Evolutionary conservation across 768 basidiomycete genomes (phyloP).

Genomic region (Boletales sp.): DNA sequence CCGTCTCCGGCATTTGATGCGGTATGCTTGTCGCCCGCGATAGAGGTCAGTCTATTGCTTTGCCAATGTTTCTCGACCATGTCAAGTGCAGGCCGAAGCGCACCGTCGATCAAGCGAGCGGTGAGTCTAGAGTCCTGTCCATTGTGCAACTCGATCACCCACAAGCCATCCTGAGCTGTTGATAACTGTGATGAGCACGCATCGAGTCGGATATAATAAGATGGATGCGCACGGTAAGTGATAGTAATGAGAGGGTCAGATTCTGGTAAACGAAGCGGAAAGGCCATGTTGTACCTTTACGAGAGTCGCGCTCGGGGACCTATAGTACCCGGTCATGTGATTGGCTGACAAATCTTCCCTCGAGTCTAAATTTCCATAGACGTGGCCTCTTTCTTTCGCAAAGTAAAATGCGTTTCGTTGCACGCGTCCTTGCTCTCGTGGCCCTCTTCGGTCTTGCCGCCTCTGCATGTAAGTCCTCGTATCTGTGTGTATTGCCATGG

Average conservation of each 20-base stretch:
- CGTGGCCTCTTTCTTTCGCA: slow-evolving; percentile 15
- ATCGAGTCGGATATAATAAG: not conserved
- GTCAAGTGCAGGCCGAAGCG: slow-evolving; percentile 67
- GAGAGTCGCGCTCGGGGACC: no score
- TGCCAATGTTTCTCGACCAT: slow-evolving; percentile 72
- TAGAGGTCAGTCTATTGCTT: slow-evolving; percentile 43
- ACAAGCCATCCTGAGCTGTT: slow-evolving; percentile 48
- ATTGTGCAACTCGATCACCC: slow-evolving; percentile 81
- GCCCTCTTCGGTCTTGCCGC: slow-evolving; percentile 29
- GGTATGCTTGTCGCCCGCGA: slow-evolving; percentile 39
- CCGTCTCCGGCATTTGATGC: slow-evolving; percentile 47
- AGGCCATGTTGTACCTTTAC: slow-evolving; percentile 3
- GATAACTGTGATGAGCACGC: not conserved
- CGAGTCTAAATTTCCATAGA: slow-evolving; percentile 20
- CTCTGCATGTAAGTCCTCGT: slow-evolving; percentile 24
- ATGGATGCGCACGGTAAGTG: slow-evolving; percentile 51
- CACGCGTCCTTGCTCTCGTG: slow-evolving; percentile 24
- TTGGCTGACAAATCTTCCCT: slow-evolving; percentile 21
- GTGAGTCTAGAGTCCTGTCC: slow-evolving; percentile 72
- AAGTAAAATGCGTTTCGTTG: slow-evolving; percentile 33
- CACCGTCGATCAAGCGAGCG: slow-evolving; percentile 51
- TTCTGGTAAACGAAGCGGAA: slow-evolving; percentile 46
- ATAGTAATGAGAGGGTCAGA: slow-evolving; percentile 58
- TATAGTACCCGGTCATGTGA: slow-evolving; percentile 14
- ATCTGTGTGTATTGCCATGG: not conserved